Evolutionary conservation across 2,329 filamentous ascomycete species (phyloP).

Genomic region (Aspergillus nomiae): DNA sequence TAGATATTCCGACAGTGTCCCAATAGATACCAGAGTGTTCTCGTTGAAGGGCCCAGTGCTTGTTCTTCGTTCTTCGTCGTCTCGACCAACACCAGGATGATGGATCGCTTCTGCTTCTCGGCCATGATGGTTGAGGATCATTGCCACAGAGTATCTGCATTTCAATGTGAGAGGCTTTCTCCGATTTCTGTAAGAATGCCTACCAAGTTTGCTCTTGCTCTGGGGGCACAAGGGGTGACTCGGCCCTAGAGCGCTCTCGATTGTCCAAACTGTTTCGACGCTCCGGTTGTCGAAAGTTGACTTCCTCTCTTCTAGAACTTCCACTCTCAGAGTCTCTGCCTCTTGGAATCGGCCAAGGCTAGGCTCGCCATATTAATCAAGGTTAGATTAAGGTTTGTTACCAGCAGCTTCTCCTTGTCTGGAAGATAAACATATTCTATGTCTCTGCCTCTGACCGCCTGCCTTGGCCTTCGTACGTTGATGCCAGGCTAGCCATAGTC

Average conservation of each 20-base stretch:
- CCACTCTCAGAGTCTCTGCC: background rate
- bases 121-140: background rate
- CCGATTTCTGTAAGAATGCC: background rate
- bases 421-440: background rate
- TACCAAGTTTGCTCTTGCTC: background rate
- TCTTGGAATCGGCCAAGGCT: background rate
- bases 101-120: background rate
- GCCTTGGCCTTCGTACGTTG: background rate
- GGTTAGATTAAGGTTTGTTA: background rate
- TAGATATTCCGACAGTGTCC: background rate
- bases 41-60: background rate
- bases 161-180: background rate
- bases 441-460: background rate
- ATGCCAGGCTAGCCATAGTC: background rate
- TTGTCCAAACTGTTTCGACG: background rate
- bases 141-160: background rate
- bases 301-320: background rate
- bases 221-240: background rate
- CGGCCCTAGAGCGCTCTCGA: background rate
- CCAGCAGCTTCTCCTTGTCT: background rate
- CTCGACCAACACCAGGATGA: background rate
- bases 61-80: background rate
- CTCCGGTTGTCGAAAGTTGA: background rate
- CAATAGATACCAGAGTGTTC: background rate
- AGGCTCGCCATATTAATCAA: background rate